Conservation (phyloP, 352 stramenopile genomes). For the Phytophthora pisi region DNA sequence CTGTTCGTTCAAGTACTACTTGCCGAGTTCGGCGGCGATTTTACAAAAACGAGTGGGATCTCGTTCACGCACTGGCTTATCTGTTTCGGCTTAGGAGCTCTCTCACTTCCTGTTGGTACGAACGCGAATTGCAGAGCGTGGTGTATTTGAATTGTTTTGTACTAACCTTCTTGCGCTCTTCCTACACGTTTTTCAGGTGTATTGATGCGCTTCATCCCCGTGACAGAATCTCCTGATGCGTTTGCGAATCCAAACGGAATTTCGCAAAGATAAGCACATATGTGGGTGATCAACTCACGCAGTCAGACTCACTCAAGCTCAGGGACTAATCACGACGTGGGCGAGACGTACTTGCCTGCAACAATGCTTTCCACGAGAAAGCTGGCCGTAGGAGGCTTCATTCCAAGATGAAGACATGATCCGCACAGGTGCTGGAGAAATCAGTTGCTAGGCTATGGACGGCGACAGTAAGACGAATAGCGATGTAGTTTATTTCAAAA, state of each 20-base stretch:
- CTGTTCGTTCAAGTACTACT: constrained; percentile 95
- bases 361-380: background rate
- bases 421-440: background rate
- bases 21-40: constrained; percentile 94
- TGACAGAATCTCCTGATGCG: constrained; percentile 63
- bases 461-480: constrained; percentile 10
- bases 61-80: constrained; percentile 65
- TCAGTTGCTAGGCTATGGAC: background rate
- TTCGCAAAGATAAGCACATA: constrained; percentile 36
- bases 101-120: constrained; percentile 78
- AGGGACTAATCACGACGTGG: background rate
- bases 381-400: background rate
- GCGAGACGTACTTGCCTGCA: background rate
- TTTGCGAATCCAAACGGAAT: constrained; percentile 83
- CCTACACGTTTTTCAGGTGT: constrained; percentile 40
- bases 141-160: background rate
- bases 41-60: constrained; percentile 79
- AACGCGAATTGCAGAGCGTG: constrained; percentile 1
- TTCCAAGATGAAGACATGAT: constrained; percentile 16
- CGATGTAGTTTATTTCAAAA: constrained; percentile 33
- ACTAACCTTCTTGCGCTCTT: constrained; percentile 3
- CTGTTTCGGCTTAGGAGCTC: constrained; percentile 60
- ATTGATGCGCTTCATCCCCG: constrained; percentile 76
- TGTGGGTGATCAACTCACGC: background rate
- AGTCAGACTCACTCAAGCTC: background rate